Percentiles rank a stretch among this genome's conserved stretches.
phyloP scores from a whole-genome alignment of 1,284 basidiomycete species.

The Cerrena zonata region DNA sequence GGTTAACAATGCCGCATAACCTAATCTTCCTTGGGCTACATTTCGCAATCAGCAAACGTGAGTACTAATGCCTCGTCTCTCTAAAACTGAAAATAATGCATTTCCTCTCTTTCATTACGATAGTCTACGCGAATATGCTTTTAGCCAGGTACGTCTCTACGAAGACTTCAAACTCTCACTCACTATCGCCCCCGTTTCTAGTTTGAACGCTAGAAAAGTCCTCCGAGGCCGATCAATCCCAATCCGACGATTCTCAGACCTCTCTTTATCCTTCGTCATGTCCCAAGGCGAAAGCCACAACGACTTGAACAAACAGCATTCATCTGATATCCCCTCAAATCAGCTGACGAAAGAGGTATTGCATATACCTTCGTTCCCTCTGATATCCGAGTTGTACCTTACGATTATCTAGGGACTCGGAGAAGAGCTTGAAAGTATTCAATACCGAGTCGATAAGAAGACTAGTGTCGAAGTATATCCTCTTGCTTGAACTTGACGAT shows the following conservation, averaged over 20 bases:
- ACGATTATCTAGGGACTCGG: too few relatives aligned
- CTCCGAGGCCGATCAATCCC: background rate
- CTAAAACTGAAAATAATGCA: background rate
- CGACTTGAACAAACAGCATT: too few relatives aligned
- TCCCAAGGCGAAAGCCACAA: too few relatives aligned
- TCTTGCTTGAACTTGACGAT: too few relatives aligned
- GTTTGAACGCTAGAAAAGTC: background rate
- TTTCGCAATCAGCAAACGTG: constrained; percentile 41
- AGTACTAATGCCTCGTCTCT: constrained; percentile 1
- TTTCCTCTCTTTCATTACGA: background rate
- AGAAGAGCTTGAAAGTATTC: too few relatives aligned
- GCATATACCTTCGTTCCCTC: too few relatives aligned
- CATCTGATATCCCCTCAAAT: too few relatives aligned
- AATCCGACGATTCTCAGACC: background rate
- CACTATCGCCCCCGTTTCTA: background rate
- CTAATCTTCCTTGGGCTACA: constrained; percentile 42
- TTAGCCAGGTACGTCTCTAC: background rate
- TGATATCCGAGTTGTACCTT: too few relatives aligned
- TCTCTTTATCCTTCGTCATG: background rate
- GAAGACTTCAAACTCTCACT: background rate
- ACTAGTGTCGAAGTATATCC: too few relatives aligned
- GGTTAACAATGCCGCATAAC: constrained; percentile 39
- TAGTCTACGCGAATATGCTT: background rate
- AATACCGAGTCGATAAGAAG: too few relatives aligned
- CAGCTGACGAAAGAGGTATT: too few relatives aligned